A percentile compares a stretch with the other conserved stretches of the same genome.
Evolutionary conservation across 1,284 basidiomycete species (phyloP).

Genomic region (Tilletia indica): DNA sequence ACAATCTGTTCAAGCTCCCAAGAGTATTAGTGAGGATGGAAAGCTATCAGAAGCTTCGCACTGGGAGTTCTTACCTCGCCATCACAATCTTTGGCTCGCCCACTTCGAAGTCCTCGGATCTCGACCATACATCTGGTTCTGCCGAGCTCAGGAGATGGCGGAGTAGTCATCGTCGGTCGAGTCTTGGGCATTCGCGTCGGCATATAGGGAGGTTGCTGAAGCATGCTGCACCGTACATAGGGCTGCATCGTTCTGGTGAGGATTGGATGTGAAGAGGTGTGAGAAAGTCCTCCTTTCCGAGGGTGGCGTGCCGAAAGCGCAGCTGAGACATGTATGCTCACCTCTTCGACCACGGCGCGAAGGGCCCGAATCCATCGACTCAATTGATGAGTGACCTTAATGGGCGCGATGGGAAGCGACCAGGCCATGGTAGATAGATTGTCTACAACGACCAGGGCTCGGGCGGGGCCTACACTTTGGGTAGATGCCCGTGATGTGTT

Average conservation of each 20-base stretch:
- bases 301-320: too few species aligned
- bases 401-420: constrained; percentile 20
- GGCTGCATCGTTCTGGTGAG: background rate
- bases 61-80: constrained; percentile 32
- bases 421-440: constrained; percentile 34
- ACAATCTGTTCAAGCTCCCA: constrained; percentile 1
- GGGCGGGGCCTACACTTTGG: constrained; percentile 10
- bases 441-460: constrained; percentile 29
- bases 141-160: constrained; percentile 25
- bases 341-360: constrained; percentile 26
- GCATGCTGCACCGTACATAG: constrained; percentile 36
- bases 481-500: background rate
- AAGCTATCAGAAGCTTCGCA: background rate
- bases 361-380: constrained; percentile 31
- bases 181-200: constrained; percentile 29
- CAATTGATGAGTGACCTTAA: constrained; percentile 16
- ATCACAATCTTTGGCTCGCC: constrained; percentile 38
- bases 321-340: background rate
- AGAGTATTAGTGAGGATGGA: too few species aligned
- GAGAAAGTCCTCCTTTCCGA: too few species aligned
- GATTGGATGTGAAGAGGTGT: too few species aligned
- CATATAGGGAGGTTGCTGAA: constrained; percentile 33
- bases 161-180: constrained; percentile 29
- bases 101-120: constrained; percentile 37
- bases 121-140: constrained; percentile 33